Evolutionary conservation across 2,329 filamentous ascomycete species (phyloP).

Genomic region (Aspergillus puulaauensis): DNA sequence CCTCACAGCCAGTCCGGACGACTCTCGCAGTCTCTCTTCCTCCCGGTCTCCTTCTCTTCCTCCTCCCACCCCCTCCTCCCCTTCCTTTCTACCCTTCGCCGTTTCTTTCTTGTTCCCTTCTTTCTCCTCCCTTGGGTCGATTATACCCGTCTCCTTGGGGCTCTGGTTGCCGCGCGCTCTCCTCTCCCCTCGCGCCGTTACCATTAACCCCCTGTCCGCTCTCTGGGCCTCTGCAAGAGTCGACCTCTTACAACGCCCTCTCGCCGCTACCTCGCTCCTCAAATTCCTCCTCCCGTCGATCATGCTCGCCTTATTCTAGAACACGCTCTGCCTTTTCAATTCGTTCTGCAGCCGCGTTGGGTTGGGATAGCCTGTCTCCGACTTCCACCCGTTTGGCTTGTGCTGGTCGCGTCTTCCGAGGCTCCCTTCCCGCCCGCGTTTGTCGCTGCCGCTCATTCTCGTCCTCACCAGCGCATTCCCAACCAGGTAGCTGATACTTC

Average conservation of each 20-base stretch:
- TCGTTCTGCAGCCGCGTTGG: constrained; percentile 22
- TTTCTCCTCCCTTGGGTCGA: constrained; percentile 19
- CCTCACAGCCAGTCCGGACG: constrained; percentile 3
- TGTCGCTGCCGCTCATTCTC: constrained; percentile 16
- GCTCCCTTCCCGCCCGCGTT: constrained; percentile 25
- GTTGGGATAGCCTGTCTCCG: constrained; percentile 10
- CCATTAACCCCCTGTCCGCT: constrained; percentile 24
- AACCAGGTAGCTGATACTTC: constrained; percentile 22
- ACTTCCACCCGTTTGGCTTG: constrained; percentile 12
- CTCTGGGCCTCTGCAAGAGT: constrained; percentile 18
- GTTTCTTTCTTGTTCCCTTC: constrained; percentile 14
- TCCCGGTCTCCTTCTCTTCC: constrained; percentile 1
- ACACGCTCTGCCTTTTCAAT: constrained; percentile 21
- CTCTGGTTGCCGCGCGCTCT: constrained; percentile 17
- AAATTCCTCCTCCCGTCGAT: constrained; percentile 20
- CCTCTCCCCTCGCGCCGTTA: constrained; percentile 20
- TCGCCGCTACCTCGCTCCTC: constrained; percentile 16
- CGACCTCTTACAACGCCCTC: constrained; percentile 22
- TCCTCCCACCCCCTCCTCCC: constrained; percentile 3
- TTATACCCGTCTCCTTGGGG: constrained; percentile 19
- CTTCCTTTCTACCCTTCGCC: constrained; percentile 7
- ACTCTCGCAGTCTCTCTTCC: constrained; percentile 3
- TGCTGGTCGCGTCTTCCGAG: constrained; percentile 23
- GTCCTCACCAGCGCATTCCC: constrained; percentile 23
- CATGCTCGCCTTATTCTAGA: constrained; percentile 21